Evolutionary conservation across 805 yeast genomes (phyloP).

Genomic region (Maudiozyma barnettii): DNA sequence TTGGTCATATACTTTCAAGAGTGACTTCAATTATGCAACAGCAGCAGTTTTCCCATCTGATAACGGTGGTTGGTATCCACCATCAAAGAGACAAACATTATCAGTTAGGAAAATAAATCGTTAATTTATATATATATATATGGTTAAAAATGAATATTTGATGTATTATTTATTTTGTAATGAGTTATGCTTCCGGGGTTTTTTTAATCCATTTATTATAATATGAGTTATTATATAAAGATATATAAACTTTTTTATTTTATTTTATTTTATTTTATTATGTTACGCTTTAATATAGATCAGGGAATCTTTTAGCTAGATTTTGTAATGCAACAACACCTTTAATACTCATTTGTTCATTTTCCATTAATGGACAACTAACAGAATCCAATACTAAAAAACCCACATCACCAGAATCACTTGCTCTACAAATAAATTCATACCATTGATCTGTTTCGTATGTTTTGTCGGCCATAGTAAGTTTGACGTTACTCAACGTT

Average conservation of each 20-base stretch:
- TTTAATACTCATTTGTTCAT: constrained; percentile 23
- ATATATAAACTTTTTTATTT: neutral
- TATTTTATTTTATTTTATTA: too few species aligned
- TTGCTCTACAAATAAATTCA: constrained; percentile 27
- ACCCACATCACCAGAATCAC: constrained; percentile 28
- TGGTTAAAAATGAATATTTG: too few species aligned
- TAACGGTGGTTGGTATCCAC: constrained; percentile 53
- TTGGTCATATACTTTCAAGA: constrained; percentile 63
- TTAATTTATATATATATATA: too few species aligned
- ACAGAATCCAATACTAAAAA: constrained; percentile 28
- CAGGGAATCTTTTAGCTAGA: constrained; percentile 24
- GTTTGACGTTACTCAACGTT: constrained; percentile 21
- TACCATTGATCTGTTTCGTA: constrained; percentile 27
- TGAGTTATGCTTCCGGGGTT: too few species aligned
- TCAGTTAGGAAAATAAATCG: constrained; percentile 24
- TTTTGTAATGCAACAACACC: constrained; percentile 28
- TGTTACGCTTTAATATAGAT: constrained; percentile 15
- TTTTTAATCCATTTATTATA: neutral
- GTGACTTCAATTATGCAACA: constrained; percentile 59
- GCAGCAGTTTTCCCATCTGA: constrained; percentile 61
- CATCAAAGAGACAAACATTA: constrained; percentile 39
- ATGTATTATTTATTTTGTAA: too few species aligned
- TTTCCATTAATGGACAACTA: constrained; percentile 17
- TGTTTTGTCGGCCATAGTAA: constrained; percentile 17
- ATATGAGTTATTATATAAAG: neutral